phyloP scores from a whole-genome alignment of 495 filamentous ascomycete species.

The Penicillium samsonianum region DNA sequence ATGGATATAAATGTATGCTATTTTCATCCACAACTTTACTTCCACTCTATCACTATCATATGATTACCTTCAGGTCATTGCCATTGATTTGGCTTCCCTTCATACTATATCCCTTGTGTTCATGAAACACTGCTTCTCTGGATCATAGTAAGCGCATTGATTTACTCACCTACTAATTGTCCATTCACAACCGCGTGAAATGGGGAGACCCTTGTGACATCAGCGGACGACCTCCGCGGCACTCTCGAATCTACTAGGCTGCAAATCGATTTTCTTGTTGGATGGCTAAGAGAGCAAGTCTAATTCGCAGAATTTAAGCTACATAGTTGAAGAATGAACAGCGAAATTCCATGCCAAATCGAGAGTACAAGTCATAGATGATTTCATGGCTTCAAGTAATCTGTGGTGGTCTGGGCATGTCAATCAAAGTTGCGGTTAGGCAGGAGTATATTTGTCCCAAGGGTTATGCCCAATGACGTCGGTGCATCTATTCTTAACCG shows the following conservation, averaged over 20 bases:
- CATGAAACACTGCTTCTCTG: too few relatives aligned
- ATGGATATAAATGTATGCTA: background rate
- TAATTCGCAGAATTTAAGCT: accelerated
- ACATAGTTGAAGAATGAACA: background rate
- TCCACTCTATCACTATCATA: background rate
- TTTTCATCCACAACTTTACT: background rate
- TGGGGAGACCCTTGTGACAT: too few relatives aligned
- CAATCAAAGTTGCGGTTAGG: conserved; percentile 2
- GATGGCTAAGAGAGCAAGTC: too few relatives aligned
- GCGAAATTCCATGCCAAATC: background rate
- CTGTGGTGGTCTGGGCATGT: background rate
- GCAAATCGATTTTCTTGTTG: too few relatives aligned
- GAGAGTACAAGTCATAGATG: background rate
- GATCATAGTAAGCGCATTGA: too few relatives aligned
- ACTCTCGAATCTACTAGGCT: too few relatives aligned
- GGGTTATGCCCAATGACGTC: conserved; percentile 35
- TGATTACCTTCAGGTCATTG: background rate
- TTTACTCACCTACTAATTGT: too few relatives aligned
- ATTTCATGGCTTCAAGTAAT: background rate
- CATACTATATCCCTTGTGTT: too few relatives aligned
- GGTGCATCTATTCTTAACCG: conserved; percentile 30
- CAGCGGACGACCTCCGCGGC: too few relatives aligned
- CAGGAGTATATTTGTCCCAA: conserved; percentile 4
- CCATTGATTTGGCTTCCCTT: too few relatives aligned
- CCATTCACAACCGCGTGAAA: too few relatives aligned